phyloP scores from a whole-genome alignment of 2,329 filamentous ascomycete genomes.

The Pestalotiopsis sp. region DNA sequence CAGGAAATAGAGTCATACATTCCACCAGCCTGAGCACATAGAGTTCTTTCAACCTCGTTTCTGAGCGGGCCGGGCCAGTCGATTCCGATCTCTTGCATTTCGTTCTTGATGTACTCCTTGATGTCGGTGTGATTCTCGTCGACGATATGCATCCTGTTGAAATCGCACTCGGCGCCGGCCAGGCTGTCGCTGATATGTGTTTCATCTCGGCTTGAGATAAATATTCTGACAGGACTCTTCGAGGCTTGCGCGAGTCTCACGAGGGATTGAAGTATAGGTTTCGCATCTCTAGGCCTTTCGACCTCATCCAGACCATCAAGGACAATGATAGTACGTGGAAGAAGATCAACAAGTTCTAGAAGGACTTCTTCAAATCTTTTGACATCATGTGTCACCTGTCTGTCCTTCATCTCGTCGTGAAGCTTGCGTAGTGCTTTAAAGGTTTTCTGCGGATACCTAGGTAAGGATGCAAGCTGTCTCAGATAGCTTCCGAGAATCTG shows the following conservation, averaged over 20 bases:
- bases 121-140: not conserved
- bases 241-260: not conserved
- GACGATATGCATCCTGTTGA: not conserved
- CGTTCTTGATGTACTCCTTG: not conserved
- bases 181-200: not conserved
- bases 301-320: not conserved
- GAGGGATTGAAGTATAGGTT: not conserved
- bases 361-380: not conserved
- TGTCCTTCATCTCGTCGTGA: not conserved
- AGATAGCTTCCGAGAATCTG: not conserved
- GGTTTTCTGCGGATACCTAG: not conserved
- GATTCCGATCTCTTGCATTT: not conserved
- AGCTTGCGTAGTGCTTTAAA: not conserved
- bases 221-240: not conserved
- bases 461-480: not conserved
- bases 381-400: not conserved
- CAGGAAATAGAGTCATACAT: not conserved
- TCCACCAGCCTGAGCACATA: not conserved
- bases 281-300: not conserved
- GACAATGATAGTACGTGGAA: not conserved
- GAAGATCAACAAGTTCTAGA: not conserved
- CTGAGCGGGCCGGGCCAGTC: not conserved
- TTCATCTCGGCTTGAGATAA: not conserved
- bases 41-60: not conserved
- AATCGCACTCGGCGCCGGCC: not conserved